These are phyloP conservation scores for Aspergillus carlsbadensis DNA, from an alignment of 495 filamentous ascomycete genomes.

Conservation along the genomic window DNA sequence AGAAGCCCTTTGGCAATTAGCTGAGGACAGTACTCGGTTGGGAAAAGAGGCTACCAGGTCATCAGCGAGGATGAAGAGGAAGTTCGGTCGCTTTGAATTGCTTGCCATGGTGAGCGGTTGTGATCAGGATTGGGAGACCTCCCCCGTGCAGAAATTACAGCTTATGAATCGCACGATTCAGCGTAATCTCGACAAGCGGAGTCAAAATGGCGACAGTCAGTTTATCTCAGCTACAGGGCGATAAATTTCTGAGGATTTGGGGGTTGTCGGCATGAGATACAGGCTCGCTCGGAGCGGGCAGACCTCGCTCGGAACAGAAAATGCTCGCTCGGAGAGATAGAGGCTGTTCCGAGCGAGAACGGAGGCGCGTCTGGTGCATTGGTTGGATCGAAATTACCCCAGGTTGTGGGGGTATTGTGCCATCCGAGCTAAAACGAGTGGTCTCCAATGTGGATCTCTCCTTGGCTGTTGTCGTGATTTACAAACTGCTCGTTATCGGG, in stretches of 20 bases:
- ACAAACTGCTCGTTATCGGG: too few relatives aligned
- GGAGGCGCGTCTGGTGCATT: not conserved
- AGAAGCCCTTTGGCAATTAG: constrained; percentile 21
- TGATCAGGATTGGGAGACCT: not conserved
- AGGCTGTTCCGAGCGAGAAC: not conserved
- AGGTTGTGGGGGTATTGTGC: not conserved
- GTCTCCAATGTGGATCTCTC: not conserved
- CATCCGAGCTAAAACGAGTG: not conserved
- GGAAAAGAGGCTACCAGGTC: constrained; percentile 17
- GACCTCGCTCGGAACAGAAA: not conserved
- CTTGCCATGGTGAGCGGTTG: not conserved
- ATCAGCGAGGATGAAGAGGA: constrained; percentile 39
- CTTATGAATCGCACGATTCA: too few relatives aligned
- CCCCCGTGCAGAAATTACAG: too few relatives aligned
- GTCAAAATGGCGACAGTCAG: too few relatives aligned
- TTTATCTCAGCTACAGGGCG: too few relatives aligned
- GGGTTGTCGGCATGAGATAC: not conserved
- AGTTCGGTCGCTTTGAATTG: constrained; percentile 27
- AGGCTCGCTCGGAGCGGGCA: not conserved
- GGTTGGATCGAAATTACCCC: constrained; percentile 1
- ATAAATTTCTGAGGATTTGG: not conserved
- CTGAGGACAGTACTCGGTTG: not conserved
- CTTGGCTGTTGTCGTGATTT: not conserved
- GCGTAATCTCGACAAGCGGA: too few relatives aligned
- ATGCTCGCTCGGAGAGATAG: not conserved